phyloP scores from a whole-genome alignment of 208 protist species.

The Wallacemonas rigidus region DNA sequence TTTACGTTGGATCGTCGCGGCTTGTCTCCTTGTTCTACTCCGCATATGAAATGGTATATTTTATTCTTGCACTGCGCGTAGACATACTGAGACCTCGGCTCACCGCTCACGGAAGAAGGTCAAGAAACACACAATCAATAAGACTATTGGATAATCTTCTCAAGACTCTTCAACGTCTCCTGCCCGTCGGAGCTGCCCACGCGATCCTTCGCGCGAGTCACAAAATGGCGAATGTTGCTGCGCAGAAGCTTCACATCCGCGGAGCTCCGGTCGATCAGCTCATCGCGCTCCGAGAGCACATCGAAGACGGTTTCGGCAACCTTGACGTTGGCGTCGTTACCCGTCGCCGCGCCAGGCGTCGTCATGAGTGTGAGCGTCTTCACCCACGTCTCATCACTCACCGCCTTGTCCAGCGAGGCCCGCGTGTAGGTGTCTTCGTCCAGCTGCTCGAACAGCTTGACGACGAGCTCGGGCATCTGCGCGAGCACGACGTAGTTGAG shows the following conservation, averaged over 20 bases:
- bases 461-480: constrained; percentile 27
- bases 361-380: constrained; percentile 49
- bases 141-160: constrained; percentile 70
- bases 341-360: constrained; percentile 26
- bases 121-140: too few relatives aligned
- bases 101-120: too few relatives aligned
- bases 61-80: too few relatives aligned
- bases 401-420: constrained; percentile 25
- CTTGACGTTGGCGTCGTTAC: constrained; percentile 37
- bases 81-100: too few relatives aligned
- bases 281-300: constrained; percentile 67
- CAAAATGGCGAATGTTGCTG: constrained; percentile 60
- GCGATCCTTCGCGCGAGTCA: constrained; percentile 28
- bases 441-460: constrained; percentile 37
- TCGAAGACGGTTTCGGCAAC: constrained; percentile 65
- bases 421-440: constrained; percentile 15
- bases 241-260: constrained; percentile 46
- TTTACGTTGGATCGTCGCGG: too few relatives aligned
- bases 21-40: too few relatives aligned
- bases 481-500: constrained; percentile 43
- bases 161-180: constrained; percentile 56
- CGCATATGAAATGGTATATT: too few relatives aligned
- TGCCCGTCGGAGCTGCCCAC: constrained; percentile 36
- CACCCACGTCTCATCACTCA: constrained; percentile 52
- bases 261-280: constrained; percentile 39